Base-by-base conservation (phyloP, 2,329 filamentous ascomycete genomes). In the Sporothrix brasiliensis region DNA sequence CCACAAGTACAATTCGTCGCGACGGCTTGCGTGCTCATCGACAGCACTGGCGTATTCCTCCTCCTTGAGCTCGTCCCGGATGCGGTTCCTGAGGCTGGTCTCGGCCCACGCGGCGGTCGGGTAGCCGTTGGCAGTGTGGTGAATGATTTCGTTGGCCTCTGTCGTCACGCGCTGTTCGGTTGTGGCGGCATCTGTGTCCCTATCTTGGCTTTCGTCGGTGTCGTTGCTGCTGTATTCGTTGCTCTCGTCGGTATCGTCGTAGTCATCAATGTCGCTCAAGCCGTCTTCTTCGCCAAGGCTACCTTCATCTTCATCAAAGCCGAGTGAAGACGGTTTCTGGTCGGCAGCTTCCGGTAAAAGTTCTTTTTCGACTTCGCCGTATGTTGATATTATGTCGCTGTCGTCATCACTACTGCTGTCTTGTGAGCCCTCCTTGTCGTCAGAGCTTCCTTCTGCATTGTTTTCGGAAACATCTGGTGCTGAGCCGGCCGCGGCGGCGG, bases 1-100 rank as follows among this genome's bases (percentile, higher is more conserved):
- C 85, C 85, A 86, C 78, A 87, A 77, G 60, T 79, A 76, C 34
- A 74, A 72, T 74, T 86, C 85, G 44, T 83, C 83, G 30, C 77
- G 74, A 56, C 78, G 78, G 68, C 80, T 82, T 1, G 77, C 79
- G 52, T 77, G 77, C 19, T 77, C 77, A 72, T 87, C 85, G 16
- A 78, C 72, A 3, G 77, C 74, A 34, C 85, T 82, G 0, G 84
- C 83, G 50, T 82, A 78, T 14, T 75, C 77, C 72, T 86, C 84
- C 56, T 83, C 81, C 13, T 76, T 75, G 52, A 79, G 10, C 72
- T 85, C 83, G 0, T 76, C 75, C 19, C 76, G 76, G 71, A 86
- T 80, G 44, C 81, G 79, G 21, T 76, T 76, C 54, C 76, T 74
- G 13, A 85, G 75, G 2, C 78, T 77, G 44, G 19, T 49, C 2